These are phyloP conservation scores for Triglochin maritima DNA, from an alignment of 106 monocot species.

Conservation along the genomic window DNA sequence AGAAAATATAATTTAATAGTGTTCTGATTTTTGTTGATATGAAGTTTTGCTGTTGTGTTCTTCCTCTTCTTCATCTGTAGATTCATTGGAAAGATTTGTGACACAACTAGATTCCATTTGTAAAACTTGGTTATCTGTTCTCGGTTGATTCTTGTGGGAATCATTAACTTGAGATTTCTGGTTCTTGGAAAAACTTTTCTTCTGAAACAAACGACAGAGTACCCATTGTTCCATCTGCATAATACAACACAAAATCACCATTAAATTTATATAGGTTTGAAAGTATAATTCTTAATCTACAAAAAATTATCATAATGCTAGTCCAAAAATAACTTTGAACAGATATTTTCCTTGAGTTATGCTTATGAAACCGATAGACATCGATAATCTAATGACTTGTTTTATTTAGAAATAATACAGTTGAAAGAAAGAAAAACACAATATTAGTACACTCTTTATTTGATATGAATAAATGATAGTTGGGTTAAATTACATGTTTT, in stretches of 20 bases:
- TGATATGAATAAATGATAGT: background rate
- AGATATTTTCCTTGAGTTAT: background rate
- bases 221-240: constrained; percentile 43
- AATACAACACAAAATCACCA: constrained; percentile 5
- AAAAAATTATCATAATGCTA: background rate
- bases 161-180: constrained; percentile 1
- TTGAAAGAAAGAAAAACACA: background rate
- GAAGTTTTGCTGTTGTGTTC: background rate
- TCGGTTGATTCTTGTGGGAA: background rate
- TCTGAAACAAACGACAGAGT: constrained; percentile 65
- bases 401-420: background rate
- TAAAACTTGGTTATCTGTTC: background rate
- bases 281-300: background rate
- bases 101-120: constrained; percentile 7
- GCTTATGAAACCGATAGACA: no score
- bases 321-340: background rate
- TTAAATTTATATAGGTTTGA: background rate
- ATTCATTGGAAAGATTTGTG: constrained; percentile 1
- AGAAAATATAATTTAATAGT: no score
- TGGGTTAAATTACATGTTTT: no score
- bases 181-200: constrained; percentile 24
- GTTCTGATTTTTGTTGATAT: background rate
- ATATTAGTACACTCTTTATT: background rate
- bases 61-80: constrained; percentile 1
- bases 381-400: no score